These are phyloP conservation scores for Pyrenophora seminiperda DNA, from an alignment of 2,329 filamentous ascomycete genomes.

Conservation along the genomic window DNA sequence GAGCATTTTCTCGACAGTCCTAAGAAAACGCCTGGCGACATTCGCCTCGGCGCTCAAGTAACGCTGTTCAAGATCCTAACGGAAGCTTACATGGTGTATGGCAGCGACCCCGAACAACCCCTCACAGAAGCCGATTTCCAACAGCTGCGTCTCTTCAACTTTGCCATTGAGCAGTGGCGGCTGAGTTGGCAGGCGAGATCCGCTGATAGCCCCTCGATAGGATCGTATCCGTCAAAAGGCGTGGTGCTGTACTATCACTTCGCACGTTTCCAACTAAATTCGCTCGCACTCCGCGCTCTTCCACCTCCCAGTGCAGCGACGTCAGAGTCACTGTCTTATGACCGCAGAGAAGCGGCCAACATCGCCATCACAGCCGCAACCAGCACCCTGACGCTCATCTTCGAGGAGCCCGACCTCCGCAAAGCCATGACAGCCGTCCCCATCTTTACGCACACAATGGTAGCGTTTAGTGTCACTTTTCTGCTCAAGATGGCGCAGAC, in stretches of 20 bases:
- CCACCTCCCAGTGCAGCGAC: constrained; percentile 53
- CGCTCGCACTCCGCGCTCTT: constrained; percentile 52
- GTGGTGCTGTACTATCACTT: constrained; percentile 61
- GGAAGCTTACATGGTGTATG: constrained; percentile 41
- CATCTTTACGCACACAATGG: constrained; percentile 60
- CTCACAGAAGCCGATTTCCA: constrained; percentile 47
- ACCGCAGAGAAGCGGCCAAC: constrained; percentile 48
- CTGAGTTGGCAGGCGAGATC: constrained; percentile 47
- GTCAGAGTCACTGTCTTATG: constrained; percentile 51
- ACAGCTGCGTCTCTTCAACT: constrained; percentile 49
- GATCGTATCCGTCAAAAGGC: constrained; percentile 53
- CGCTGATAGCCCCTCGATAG: constrained; percentile 34
- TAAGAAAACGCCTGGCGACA: constrained; percentile 36
- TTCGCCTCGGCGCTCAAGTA: constrained; percentile 40
- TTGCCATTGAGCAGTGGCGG: constrained; percentile 53
- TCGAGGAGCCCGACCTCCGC: constrained; percentile 53
- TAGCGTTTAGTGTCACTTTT: constrained; percentile 59
- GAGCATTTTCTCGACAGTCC: constrained; percentile 41
- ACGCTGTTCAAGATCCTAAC: constrained; percentile 43
- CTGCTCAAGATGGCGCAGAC: constrained; percentile 57
- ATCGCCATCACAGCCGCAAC: constrained; percentile 56
- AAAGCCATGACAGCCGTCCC: constrained; percentile 54
- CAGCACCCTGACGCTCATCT: constrained; percentile 54
- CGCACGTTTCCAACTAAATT: constrained; percentile 59
- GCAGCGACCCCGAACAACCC: constrained; percentile 44